phyloP scores from a whole-genome alignment of 352 stramenopile genomes.

The Phytophthora niederhauseri region DNA sequence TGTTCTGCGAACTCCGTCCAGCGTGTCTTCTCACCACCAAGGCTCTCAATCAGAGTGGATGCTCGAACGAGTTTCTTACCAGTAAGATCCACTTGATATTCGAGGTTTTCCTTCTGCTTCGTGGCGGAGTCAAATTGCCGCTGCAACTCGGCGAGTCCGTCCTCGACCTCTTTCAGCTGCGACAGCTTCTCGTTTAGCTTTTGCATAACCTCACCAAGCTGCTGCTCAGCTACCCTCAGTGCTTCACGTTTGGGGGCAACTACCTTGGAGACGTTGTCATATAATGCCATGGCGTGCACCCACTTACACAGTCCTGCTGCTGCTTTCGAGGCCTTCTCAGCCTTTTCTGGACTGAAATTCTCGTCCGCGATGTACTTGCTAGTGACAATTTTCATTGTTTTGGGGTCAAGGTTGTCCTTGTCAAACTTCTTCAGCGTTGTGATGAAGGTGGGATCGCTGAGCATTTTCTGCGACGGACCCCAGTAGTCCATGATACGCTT shows the following conservation, averaged over 20 bases:
- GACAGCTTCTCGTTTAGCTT: constrained; percentile 92
- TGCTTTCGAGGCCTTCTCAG: constrained; percentile 93
- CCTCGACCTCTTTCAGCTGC: constrained; percentile 92
- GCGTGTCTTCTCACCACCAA: constrained; percentile 92
- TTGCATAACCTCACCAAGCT: constrained; percentile 90
- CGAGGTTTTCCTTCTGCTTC: constrained; percentile 92
- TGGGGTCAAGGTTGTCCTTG: constrained; percentile 89
- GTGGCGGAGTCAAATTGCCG: constrained; percentile 89
- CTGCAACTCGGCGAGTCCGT: constrained; percentile 88
- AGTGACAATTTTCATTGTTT: constrained; percentile 90
- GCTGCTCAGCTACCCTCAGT: constrained; percentile 78
- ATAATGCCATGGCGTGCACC: constrained; percentile 94
- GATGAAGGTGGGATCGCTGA: constrained; percentile 93
- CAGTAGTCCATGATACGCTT: constrained; percentile 97
- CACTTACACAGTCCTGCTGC: constrained; percentile 94
- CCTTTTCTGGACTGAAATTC: constrained; percentile 92
- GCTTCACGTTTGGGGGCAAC: constrained; percentile 94
- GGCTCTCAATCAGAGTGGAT: constrained; percentile 93
- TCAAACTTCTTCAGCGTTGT: constrained; percentile 92
- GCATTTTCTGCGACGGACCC: constrained; percentile 94
- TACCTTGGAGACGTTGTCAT: constrained; percentile 94
- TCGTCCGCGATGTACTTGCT: constrained; percentile 93
- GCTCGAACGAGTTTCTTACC: constrained; percentile 94
- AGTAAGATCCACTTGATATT: constrained; percentile 93
- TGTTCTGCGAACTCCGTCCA: constrained; percentile 92